Percentiles rank a stretch among this genome's conserved stretches.
Evolutionary conservation across 225 moss, liverwort and hornwort genomes (phyloP).

Genomic region (Climacium dendroides): DNA sequence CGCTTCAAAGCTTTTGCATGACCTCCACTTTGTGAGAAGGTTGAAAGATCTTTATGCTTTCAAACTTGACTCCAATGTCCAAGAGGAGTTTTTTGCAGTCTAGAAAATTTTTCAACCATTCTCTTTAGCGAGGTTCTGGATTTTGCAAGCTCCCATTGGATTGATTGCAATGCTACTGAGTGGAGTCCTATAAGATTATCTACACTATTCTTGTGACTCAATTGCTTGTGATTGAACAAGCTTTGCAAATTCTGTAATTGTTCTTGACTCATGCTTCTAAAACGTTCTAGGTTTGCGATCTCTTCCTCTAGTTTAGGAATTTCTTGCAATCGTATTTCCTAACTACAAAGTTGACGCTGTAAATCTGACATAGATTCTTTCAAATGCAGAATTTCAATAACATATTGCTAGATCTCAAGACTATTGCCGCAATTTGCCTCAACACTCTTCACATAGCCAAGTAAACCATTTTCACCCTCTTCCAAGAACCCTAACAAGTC

Average conservation of each 20-base stretch:
- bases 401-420: not conserved
- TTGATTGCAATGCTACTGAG: fast-evolving
- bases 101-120: not conserved
- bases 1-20: not conserved
- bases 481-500: not conserved
- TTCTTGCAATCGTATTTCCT: not conserved
- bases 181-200: not conserved
- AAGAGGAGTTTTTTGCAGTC: not conserved
- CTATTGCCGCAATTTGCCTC: not conserved
- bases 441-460: not conserved
- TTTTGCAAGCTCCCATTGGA: not conserved
- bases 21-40: not conserved
- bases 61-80: not conserved
- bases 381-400: fast-evolving
- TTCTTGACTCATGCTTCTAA: not conserved
- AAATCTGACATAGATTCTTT: fast-evolving
- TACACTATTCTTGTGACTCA: fast-evolving
- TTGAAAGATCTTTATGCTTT: not conserved
- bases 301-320: not conserved
- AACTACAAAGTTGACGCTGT: not conserved
- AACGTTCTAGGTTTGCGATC: not conserved
- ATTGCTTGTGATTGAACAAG: not conserved
- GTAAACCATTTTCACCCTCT: not conserved
- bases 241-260: not conserved
- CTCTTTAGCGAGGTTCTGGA: not conserved